These are phyloP conservation scores for Monascus ruber DNA, from an alignment of 2,329 filamentous ascomycete genomes.

Conservation along the genomic window DNA sequence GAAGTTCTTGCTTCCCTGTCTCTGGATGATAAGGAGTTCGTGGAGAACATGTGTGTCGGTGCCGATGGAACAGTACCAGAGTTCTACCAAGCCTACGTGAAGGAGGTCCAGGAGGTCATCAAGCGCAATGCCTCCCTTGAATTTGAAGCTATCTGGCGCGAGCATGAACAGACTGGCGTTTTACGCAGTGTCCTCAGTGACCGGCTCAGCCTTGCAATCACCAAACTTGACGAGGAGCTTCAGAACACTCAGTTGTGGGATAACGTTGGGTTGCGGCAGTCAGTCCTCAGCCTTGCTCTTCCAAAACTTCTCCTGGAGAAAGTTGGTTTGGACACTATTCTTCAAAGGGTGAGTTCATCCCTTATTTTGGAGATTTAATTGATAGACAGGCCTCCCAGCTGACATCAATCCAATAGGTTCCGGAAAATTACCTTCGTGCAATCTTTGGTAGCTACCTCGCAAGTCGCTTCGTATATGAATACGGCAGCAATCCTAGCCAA, in stretches of 20 bases:
- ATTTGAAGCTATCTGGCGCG: conserved; percentile 97
- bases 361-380: not conserved
- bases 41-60: conserved; percentile 81
- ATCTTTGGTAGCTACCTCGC: conserved; percentile 96
- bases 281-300: conserved; percentile 73
- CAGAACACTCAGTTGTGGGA: conserved; percentile 89
- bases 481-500: conserved; percentile 82
- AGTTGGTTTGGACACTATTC: conserved; percentile 81
- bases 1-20: conserved; percentile 91
- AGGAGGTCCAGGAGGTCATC: conserved; percentile 81
- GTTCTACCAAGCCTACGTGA: conserved; percentile 91
- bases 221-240: conserved; percentile 90
- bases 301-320: conserved; percentile 74
- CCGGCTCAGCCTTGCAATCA: conserved; percentile 82
- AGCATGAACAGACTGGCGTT: conserved; percentile 70
- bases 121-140: conserved; percentile 83
- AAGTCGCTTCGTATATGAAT: conserved; percentile 91
- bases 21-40: conserved; percentile 82
- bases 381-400: conserved; percentile 8
- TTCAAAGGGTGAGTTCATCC: conserved; percentile 53
- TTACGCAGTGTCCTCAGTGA: conserved; percentile 82
- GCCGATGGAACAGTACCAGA: conserved; percentile 67
- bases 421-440: conserved; percentile 79
- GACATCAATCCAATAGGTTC: conserved; percentile 45
- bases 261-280: conserved; percentile 63